Percentiles rank a stretch among this genome's conserved stretches.
Evolutionary conservation across 2,329 filamentous ascomycete genomes (phyloP).

Genomic region (Pezicula radicicola): DNA sequence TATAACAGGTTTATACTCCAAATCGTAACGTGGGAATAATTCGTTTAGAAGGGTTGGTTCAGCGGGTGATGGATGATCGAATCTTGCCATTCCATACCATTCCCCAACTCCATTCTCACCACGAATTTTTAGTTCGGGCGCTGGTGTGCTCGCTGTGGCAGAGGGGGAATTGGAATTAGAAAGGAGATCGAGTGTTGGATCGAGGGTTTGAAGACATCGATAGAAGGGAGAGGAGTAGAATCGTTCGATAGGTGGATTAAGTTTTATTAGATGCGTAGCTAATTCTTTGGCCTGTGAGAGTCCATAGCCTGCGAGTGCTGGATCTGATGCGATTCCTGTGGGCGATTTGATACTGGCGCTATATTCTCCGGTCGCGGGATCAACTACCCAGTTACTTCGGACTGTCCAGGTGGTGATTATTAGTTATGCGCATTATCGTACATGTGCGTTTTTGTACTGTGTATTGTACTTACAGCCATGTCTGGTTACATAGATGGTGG

Average conservation of each 20-base stretch:
- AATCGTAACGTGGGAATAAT: constrained; percentile 59
- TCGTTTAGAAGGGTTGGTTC: constrained; percentile 55
- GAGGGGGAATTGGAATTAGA: constrained; percentile 2
- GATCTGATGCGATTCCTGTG: constrained; percentile 85
- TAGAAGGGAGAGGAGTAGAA: constrained; percentile 88
- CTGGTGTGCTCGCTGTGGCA: not conserved
- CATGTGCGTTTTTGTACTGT: not conserved
- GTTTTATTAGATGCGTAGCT: constrained; percentile 56
- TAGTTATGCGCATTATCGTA: constrained; percentile 1
- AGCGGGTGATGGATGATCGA: constrained; percentile 80
- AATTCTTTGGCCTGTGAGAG: constrained; percentile 80
- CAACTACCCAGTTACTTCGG: constrained; percentile 84
- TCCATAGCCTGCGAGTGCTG: constrained; percentile 82
- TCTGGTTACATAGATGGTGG: constrained; percentile 71
- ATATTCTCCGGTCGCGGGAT: constrained; percentile 78
- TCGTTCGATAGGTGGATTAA: constrained; percentile 66
- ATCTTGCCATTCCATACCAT: constrained; percentile 87
- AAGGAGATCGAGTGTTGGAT: constrained; percentile 59
- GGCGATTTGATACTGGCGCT: constrained; percentile 70
- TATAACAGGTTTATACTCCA: constrained; percentile 63
- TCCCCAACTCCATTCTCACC: constrained; percentile 66
- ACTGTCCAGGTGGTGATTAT: constrained; percentile 54
- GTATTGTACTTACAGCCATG: constrained; percentile 61
- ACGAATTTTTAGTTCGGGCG: constrained; percentile 38
- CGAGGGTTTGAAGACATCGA: constrained; percentile 80